Percentiles rank a stretch among this genome's conserved stretches.
phyloP scores from a whole-genome alignment of 805 yeast species.

The Teunomyces cretensis region DNA sequence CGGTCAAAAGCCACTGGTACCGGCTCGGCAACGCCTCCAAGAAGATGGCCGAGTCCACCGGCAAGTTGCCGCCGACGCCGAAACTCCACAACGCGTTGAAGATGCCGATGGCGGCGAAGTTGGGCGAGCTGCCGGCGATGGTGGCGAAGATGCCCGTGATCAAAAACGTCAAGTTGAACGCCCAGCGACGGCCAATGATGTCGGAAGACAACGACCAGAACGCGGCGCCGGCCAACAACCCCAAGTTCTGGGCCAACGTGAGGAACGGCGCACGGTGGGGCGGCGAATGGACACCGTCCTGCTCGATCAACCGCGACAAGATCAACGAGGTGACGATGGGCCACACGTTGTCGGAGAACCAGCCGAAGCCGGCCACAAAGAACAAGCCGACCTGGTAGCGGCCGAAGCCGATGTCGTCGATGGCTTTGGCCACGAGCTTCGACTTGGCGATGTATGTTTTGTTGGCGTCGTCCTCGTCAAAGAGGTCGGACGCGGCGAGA shows the following conservation, averaged over 20 bases:
- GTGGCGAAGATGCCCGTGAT: slow-evolving; percentile 23
- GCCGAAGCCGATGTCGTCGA: slow-evolving; percentile 38
- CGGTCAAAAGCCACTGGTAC: slow-evolving; percentile 25
- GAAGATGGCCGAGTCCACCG: slow-evolving; percentile 25
- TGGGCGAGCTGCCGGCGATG: slow-evolving; percentile 22
- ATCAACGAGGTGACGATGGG: slow-evolving; percentile 37
- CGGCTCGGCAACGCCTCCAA: slow-evolving; percentile 23
- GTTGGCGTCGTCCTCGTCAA: slow-evolving; percentile 9
- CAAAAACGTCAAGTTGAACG: slow-evolving; percentile 23
- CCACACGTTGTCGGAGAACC: slow-evolving; percentile 42
- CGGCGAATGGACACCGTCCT: slow-evolving; percentile 38
- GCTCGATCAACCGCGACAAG: slow-evolving; percentile 29
- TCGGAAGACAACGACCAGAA: slow-evolving; percentile 25
- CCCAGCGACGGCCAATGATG: slow-evolving; percentile 26
- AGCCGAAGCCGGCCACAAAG: slow-evolving; percentile 27
- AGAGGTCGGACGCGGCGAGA: slow-evolving; percentile 7
- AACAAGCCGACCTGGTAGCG: slow-evolving; percentile 23
- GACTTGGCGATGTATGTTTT: slow-evolving; percentile 13
- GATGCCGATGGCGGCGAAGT: slow-evolving; percentile 20
- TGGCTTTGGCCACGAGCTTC: slow-evolving; percentile 38
- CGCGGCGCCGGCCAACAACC: slow-evolving; percentile 23
- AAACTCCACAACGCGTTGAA: slow-evolving; percentile 26
- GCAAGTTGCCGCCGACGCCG: slow-evolving; percentile 27
- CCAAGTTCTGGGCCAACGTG: slow-evolving; percentile 38
- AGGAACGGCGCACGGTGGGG: slow-evolving; percentile 31